phyloP scores from a whole-genome alignment of 768 basidiomycete genomes.

The Lactarius pseudohatsudake region DNA sequence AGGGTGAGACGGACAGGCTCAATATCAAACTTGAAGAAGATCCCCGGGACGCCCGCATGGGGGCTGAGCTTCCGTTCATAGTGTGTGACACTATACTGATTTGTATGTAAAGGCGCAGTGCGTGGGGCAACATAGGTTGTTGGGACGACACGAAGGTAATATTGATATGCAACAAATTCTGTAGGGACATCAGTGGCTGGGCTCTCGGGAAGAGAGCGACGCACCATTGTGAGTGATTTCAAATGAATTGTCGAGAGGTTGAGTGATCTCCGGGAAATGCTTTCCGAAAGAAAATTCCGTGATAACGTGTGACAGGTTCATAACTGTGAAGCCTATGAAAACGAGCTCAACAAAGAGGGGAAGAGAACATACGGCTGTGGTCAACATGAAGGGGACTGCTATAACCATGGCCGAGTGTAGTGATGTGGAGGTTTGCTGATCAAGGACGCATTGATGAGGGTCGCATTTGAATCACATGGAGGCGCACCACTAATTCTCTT shows the following conservation, averaged over 20 bases:
- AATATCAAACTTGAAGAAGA: constrained; percentile 98
- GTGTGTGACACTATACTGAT: constrained; percentile 95
- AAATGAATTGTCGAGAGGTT: constrained; percentile 90
- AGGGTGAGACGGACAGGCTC: constrained; percentile 87
- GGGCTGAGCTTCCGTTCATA: constrained; percentile 76
- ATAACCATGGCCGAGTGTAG: constrained; percentile 94
- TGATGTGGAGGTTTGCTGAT: constrained; percentile 88
- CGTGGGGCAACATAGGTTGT: constrained; percentile 87
- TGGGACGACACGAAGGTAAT: constrained; percentile 93
- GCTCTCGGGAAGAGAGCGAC: constrained; percentile 34
- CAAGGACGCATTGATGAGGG: neutral
- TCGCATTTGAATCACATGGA: neutral
- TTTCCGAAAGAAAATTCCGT: constrained; percentile 97
- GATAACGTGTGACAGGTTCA: constrained; percentile 97
- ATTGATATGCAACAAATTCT: constrained; percentile 92
- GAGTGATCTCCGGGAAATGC: constrained; percentile 91
- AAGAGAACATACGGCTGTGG: constrained; percentile 63
- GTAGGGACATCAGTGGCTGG: constrained; percentile 17
- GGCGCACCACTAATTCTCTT: constrained; percentile 84
- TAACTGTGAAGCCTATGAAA: constrained; percentile 50
- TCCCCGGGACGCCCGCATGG: constrained; percentile 81
- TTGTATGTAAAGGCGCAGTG: constrained; percentile 59
- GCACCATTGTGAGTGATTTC: constrained; percentile 68
- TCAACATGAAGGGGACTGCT: constrained; percentile 83
- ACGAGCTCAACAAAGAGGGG: neutral